These are phyloP conservation scores for Hanseniaspora singularis DNA, from an alignment of 805 yeast species.

Conservation along the genomic window DNA sequence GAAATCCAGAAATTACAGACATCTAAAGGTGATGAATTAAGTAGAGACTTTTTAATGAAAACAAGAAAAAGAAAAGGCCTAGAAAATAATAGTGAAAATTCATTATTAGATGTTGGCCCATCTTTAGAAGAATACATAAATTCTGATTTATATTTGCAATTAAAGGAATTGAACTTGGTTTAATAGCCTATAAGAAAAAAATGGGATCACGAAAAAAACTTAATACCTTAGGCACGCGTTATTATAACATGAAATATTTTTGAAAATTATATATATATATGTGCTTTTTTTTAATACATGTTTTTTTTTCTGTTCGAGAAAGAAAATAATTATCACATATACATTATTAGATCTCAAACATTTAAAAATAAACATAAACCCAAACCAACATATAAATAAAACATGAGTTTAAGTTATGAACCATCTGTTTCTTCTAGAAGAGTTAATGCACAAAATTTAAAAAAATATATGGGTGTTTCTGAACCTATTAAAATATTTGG, in stretches of 20 bases:
- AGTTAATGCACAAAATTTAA: conserved; percentile 14
- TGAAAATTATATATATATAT: too few relatives aligned
- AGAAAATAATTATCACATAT: too few relatives aligned
- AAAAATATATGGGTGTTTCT: conserved; percentile 10
- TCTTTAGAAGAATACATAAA: conserved; percentile 54
- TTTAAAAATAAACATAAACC: too few relatives aligned
- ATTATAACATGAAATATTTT: too few relatives aligned
- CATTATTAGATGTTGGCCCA: conserved; percentile 37
- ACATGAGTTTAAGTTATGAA: conserved; percentile 8
- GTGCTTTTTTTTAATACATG: too few relatives aligned
- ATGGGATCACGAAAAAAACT: too few relatives aligned
- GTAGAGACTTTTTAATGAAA: conserved; percentile 81
- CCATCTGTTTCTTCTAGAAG: conserved; percentile 15
- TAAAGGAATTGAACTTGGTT: conserved; percentile 23
- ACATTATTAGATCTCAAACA: too few relatives aligned
- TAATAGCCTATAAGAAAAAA: too few relatives aligned
- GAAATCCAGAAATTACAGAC: conserved; percentile 61
- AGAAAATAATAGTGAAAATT: conserved; percentile 32
- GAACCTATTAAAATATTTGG: conserved; percentile 14
- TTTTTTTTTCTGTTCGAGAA: too few relatives aligned
- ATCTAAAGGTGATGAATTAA: conserved; percentile 55
- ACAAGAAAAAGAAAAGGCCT: conserved; percentile 84
- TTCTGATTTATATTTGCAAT: conserved; percentile 40
- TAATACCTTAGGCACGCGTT: too few relatives aligned
- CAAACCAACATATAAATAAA: too few relatives aligned